A percentile compares a stretch with the other conserved stretches of the same genome.
Evolutionary conservation across 1,139 yeast genomes (phyloP).

Genomic region (Taphrina sp.): DNA sequence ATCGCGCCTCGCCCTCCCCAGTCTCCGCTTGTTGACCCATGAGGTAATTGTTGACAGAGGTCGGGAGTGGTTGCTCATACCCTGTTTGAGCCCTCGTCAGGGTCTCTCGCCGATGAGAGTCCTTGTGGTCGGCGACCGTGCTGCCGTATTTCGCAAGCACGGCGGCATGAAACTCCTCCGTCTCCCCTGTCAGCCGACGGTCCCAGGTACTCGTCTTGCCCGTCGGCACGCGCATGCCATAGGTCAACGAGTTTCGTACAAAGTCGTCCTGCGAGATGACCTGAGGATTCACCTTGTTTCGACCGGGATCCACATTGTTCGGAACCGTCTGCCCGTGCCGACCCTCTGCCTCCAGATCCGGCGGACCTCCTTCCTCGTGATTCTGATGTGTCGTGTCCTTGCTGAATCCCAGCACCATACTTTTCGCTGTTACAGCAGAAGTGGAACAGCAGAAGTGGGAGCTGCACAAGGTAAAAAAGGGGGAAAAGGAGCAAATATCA

Average conservation of each 20-base stretch:
- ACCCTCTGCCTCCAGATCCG: slow-evolving; percentile 10
- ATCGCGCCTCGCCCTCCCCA: slow-evolving; percentile 10
- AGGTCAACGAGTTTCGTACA: slow-evolving; percentile 11
- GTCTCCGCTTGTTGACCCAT: slow-evolving; percentile 9
- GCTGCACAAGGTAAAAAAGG: too few relatives aligned
- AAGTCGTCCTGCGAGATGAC: slow-evolving; percentile 7
- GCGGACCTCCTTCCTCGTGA: not conserved
- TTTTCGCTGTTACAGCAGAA: too few relatives aligned
- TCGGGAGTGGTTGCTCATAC: not conserved
- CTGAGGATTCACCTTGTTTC: slow-evolving; percentile 20
- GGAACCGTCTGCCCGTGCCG: slow-evolving; percentile 6
- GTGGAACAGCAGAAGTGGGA: too few relatives aligned
- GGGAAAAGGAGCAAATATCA: too few relatives aligned
- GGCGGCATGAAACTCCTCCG: slow-evolving; percentile 12
- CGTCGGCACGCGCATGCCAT: slow-evolving; percentile 27
- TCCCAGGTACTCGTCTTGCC: slow-evolving; percentile 29
- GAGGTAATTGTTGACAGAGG: slow-evolving; percentile 18
- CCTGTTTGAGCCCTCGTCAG: not conserved
- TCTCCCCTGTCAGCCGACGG: not conserved
- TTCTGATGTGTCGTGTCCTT: slow-evolving; percentile 5
- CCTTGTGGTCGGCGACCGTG: not conserved
- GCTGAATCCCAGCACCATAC: slow-evolving; percentile 22
- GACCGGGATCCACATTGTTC: slow-evolving; percentile 26
- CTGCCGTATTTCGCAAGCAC: not conserved
- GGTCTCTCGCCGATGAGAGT: not conserved